Conservation (phyloP, 2,329 filamentous ascomycete species). For the Sphaceloma murrayae region DNA sequence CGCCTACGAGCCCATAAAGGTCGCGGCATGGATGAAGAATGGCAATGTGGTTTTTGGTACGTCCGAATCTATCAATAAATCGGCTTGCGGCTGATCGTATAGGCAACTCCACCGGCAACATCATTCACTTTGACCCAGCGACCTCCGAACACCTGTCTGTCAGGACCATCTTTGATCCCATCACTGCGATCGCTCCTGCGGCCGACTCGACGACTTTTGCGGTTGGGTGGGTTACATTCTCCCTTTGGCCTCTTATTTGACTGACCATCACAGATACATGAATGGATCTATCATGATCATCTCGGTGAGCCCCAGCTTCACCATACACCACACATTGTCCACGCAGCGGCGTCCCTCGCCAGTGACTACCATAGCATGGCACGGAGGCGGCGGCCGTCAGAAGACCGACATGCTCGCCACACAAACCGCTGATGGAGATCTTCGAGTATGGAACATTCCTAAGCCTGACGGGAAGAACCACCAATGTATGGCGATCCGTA, state of each 20-base stretch:
- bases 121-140: slow-evolving; percentile 87
- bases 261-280: slow-evolving; percentile 56
- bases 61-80: slow-evolving; percentile 25
- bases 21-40: slow-evolving; percentile 91
- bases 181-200: slow-evolving; percentile 84
- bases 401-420: slow-evolving; percentile 97
- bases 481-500: slow-evolving; percentile 67
- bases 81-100: slow-evolving; percentile 16
- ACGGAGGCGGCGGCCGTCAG: slow-evolving; percentile 89
- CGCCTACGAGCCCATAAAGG: slow-evolving; percentile 76
- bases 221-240: slow-evolving; percentile 69
- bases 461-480: slow-evolving; percentile 62
- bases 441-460: slow-evolving; percentile 92
- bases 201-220: slow-evolving; percentile 90
- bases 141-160: slow-evolving; percentile 88
- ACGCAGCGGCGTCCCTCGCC: slow-evolving; percentile 77
- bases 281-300: slow-evolving; percentile 92
- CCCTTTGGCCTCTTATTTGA: too few species aligned
- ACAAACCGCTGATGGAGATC: slow-evolving; percentile 81
- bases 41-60: slow-evolving; percentile 94
- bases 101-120: slow-evolving; percentile 88
- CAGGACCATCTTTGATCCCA: slow-evolving; percentile 85
- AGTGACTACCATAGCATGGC: slow-evolving; percentile 82
- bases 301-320: slow-evolving; percentile 81
- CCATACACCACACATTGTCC: slow-evolving; percentile 83